Evolutionary conservation across 2,329 filamentous ascomycete species (phyloP).

Genomic region (Cladorrhinum sp.): DNA sequence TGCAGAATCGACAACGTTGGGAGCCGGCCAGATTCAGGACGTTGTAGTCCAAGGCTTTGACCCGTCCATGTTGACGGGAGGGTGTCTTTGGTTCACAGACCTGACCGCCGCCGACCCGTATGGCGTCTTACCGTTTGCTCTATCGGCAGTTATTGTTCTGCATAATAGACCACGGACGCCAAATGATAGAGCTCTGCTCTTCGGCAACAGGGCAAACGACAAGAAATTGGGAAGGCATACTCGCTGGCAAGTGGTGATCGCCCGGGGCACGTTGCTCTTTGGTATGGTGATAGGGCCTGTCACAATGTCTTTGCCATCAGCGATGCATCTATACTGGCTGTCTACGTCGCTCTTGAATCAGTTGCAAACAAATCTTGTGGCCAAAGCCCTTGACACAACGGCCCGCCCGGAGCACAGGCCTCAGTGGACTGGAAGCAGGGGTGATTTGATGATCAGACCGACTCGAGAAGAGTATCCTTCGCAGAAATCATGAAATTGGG

Average conservation of each 20-base stretch:
- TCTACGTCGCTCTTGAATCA: slow-evolving; percentile 32
- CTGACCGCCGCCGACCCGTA: slow-evolving; percentile 52
- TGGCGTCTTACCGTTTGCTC: slow-evolving; percentile 43
- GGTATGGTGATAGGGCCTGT: slow-evolving; percentile 34
- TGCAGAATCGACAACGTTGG: slow-evolving; percentile 1
- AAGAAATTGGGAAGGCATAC: no score
- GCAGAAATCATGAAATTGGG: not conserved
- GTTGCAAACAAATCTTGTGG: not conserved
- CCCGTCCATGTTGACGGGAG: slow-evolving; percentile 45
- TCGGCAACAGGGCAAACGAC: slow-evolving; percentile 27
- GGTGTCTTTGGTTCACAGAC: slow-evolving; percentile 55
- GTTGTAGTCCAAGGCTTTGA: slow-evolving; percentile 30
- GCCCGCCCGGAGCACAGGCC: not conserved
- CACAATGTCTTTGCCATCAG: slow-evolving; percentile 40
- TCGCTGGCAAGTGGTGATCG: not conserved
- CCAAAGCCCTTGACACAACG: not conserved
- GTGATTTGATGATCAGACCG: not conserved
- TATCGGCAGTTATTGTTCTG: slow-evolving; percentile 36
- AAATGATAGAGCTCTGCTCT: slow-evolving; percentile 2
- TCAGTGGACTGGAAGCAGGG: not conserved
- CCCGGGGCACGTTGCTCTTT: slow-evolving; percentile 27
- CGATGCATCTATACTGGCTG: slow-evolving; percentile 45
- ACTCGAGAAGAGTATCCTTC: not conserved
- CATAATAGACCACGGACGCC: slow-evolving; percentile 33
- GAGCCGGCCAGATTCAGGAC: slow-evolving; percentile 21